These are phyloP conservation scores for Fusarium concolor DNA, from an alignment of 2,329 filamentous ascomycete species.

Conservation along the genomic window DNA sequence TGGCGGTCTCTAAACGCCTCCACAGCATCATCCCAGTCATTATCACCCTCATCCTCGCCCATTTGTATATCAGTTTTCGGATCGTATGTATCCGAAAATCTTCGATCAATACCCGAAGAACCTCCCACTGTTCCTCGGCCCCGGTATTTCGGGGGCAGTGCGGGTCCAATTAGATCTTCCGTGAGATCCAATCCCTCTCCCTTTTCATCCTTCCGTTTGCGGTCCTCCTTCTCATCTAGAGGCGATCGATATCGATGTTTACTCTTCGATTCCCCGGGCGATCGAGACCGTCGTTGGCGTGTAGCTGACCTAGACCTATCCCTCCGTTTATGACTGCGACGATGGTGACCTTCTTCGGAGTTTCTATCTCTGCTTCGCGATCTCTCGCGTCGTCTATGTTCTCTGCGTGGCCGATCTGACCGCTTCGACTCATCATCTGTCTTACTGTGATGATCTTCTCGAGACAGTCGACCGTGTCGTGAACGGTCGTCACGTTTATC, in stretches of 20 bases:
- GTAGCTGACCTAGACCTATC: constrained; percentile 46
- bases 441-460: constrained; percentile 34
- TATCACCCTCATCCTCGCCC: constrained; percentile 60
- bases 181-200: constrained; percentile 72
- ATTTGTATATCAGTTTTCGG: constrained; percentile 67
- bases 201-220: constrained; percentile 28
- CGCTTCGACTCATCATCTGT: constrained; percentile 29
- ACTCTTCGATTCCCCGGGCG: constrained; percentile 47
- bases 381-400: constrained; percentile 34
- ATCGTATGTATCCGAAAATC: constrained; percentile 77
- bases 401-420: constrained; percentile 25
- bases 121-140: constrained; percentile 76
- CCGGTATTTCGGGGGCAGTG: constrained; percentile 65
- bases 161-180: constrained; percentile 81
- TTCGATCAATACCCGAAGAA: constrained; percentile 78
- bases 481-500: constrained; percentile 33
- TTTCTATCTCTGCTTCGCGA: constrained; percentile 30
- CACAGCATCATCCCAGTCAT: constrained; percentile 83
- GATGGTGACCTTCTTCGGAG: constrained; percentile 24
- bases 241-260: constrained; percentile 52
- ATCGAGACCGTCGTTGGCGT: constrained; percentile 48
- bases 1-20: constrained; percentile 84
- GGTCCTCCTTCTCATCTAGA: constrained; percentile 24
- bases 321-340: constrained; percentile 32
- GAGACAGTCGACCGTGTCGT: constrained; percentile 44